Percentiles rank a stretch among this genome's conserved stretches.
These are phyloP conservation scores for Clonostachys byssicola DNA, from an alignment of 2,329 filamentous ascomycete species.

Conservation along the genomic window DNA sequence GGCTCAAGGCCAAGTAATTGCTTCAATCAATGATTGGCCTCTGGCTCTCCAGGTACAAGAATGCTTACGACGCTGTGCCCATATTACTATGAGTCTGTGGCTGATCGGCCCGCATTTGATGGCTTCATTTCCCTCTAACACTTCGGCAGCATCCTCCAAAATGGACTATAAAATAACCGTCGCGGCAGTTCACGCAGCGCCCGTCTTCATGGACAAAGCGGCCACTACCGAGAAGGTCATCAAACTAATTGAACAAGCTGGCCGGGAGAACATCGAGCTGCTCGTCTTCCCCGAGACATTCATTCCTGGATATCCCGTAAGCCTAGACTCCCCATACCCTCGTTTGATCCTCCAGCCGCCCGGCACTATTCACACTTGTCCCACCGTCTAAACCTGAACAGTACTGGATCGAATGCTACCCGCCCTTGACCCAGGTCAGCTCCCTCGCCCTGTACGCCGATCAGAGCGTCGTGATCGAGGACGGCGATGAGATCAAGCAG, in stretches of 20 bases:
- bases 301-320: slow-evolving; percentile 34
- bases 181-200: slow-evolving; percentile 30
- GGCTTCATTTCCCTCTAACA: not conserved
- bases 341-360: too few relatives aligned
- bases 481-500: slow-evolving; percentile 37
- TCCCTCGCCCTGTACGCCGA: slow-evolving; percentile 38
- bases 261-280: slow-evolving; percentile 36
- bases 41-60: too few relatives aligned
- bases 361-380: too few relatives aligned
- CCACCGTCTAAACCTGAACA: too few relatives aligned
- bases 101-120: not conserved
- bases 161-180: slow-evolving; percentile 3
- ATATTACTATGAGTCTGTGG: too few relatives aligned
- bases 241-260: slow-evolving; percentile 35
- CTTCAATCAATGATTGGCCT: too few relatives aligned
- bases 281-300: slow-evolving; percentile 50
- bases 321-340: too few relatives aligned
- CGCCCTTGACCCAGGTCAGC: slow-evolving; percentile 10
- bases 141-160: too few relatives aligned
- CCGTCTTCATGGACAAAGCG: slow-evolving; percentile 39
- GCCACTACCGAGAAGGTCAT: slow-evolving; percentile 42
- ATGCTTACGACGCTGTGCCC: too few relatives aligned
- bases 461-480: slow-evolving; percentile 33
- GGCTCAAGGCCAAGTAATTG: too few relatives aligned
- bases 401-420: too few relatives aligned